Evolutionary conservation across 225 moss, liverwort and hornwort genomes (phyloP).

Genomic region (Polytrichum formosum): DNA sequence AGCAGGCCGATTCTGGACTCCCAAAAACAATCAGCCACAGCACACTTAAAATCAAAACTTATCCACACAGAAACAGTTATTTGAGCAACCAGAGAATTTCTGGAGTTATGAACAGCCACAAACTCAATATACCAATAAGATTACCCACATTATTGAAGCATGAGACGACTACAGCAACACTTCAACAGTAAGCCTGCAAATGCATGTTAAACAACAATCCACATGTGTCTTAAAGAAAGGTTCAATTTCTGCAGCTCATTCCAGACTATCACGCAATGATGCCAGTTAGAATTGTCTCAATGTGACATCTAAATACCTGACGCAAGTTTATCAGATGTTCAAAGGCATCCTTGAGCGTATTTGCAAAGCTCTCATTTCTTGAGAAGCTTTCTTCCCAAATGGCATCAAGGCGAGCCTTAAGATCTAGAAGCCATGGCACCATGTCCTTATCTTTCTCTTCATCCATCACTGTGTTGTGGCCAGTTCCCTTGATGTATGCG

Average conservation of each 20-base stretch:
- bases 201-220: too few relatives aligned
- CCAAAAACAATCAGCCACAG: constrained; percentile 1
- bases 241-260: too few relatives aligned
- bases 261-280: too few relatives aligned
- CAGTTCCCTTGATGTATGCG: constrained; percentile 84
- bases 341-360: constrained; percentile 95
- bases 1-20: constrained; percentile 88
- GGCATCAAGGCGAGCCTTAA: constrained; percentile 89
- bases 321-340: constrained; percentile 98
- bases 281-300: not conserved
- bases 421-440: constrained; percentile 87
- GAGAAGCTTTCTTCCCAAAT: constrained; percentile 98
- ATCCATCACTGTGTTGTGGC: constrained; percentile 90
- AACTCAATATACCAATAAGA: too few relatives aligned
- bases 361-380: constrained; percentile 86
- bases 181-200: too few relatives aligned
- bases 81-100: too few relatives aligned
- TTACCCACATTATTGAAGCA: too few relatives aligned
- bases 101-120: too few relatives aligned
- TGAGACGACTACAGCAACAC: too few relatives aligned
- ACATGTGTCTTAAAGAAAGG: too few relatives aligned
- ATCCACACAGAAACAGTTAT: too few relatives aligned
- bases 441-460: constrained; percentile 99
- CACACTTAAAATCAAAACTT: not conserved
- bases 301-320: constrained; percentile 45